A percentile compares a stretch with the other conserved stretches of the same genome.
phyloP scores from a whole-genome alignment of 768 basidiomycete genomes.

The Lentinula edodes region DNA sequence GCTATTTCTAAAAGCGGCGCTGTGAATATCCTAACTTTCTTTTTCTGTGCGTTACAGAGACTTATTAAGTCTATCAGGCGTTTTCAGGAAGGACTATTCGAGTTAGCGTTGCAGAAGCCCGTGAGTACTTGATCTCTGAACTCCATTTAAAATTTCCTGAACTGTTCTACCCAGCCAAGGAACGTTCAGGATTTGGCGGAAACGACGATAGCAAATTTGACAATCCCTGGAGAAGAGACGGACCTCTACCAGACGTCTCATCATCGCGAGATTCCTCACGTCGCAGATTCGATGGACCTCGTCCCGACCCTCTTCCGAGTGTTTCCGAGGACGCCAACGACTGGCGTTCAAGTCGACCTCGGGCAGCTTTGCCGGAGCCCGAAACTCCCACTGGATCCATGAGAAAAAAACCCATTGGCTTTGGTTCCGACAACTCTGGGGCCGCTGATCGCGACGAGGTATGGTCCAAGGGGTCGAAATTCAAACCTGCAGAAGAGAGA shows the following conservation, averaged over 20 bases:
- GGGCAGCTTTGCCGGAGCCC: conserved; percentile 26
- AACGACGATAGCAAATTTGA: conserved; percentile 82
- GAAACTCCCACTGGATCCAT: conserved; percentile 36
- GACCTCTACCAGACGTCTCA: conserved; percentile 70
- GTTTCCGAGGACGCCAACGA: conserved; percentile 59
- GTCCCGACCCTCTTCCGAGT: conserved; percentile 35
- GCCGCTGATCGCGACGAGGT: conserved; percentile 74
- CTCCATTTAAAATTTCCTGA: conserved; percentile 8
- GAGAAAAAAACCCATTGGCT: conserved; percentile 56
- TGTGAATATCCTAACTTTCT: conserved; percentile 36
- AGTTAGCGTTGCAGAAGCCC: conserved; percentile 93
- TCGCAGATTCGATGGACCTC: conserved; percentile 58
- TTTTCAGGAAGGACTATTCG: conserved; percentile 79
- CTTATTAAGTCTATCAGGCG: conserved; percentile 29
- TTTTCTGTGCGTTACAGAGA: not conserved
- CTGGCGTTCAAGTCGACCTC: conserved; percentile 61
- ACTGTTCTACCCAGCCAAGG: conserved; percentile 55
- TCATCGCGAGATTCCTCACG: conserved; percentile 60
- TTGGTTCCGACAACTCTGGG: conserved; percentile 39
- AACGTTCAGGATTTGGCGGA: conserved; percentile 50
- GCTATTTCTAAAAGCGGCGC: conserved; percentile 68
- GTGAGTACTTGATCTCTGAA: conserved; percentile 46
- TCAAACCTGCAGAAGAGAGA: conserved; percentile 51
- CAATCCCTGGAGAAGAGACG: conserved; percentile 81
- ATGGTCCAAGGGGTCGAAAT: conserved; percentile 73